Evolutionary conservation across 768 basidiomycete genomes (phyloP).

Genomic region (Lyophyllum shimeji): DNA sequence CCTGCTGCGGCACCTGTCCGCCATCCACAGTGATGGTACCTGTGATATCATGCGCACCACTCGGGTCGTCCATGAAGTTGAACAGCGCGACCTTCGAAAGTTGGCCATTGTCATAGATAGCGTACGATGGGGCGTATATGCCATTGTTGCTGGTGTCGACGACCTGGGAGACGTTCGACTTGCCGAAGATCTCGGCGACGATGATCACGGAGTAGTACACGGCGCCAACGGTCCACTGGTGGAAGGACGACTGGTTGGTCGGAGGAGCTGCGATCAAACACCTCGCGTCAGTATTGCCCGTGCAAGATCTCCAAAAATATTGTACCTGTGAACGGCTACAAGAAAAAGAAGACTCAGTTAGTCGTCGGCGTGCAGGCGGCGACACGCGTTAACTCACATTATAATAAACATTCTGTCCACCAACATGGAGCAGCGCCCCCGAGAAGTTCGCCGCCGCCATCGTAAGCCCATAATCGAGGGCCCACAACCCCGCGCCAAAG

Average conservation of each 20-base stretch:
- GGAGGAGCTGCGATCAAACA: slow-evolving; percentile 34
- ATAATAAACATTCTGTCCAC: slow-evolving; percentile 68
- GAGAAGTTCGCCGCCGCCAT: slow-evolving; percentile 61
- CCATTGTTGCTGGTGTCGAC: slow-evolving; percentile 60
- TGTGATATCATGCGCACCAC: slow-evolving; percentile 53
- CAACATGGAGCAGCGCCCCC: slow-evolving; percentile 55
- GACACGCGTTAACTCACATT: slow-evolving; percentile 44
- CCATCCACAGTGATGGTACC: slow-evolving; percentile 49
- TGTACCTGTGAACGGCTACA: slow-evolving; percentile 57
- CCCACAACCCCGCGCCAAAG: slow-evolving; percentile 68
- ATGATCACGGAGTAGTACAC: slow-evolving; percentile 74
- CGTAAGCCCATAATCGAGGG: slow-evolving; percentile 60
- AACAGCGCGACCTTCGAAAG: slow-evolving; percentile 65
- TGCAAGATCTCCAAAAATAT: slow-evolving; percentile 10
- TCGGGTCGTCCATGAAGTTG: slow-evolving; percentile 68
- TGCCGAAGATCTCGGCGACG: slow-evolving; percentile 71
- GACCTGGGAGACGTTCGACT: slow-evolving; percentile 60
- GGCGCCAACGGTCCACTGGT: slow-evolving; percentile 73
- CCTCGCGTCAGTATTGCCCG: neutral
- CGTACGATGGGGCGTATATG: slow-evolving; percentile 64
- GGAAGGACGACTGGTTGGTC: slow-evolving; percentile 53
- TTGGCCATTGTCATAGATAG: slow-evolving; percentile 69
- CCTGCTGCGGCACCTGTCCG: slow-evolving; percentile 41
- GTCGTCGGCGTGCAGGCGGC: neutral
- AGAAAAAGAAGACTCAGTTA: slow-evolving; percentile 30